Evolutionary conservation across 352 stramenopile genomes (phyloP).

Genomic region (Globisporangium irregulare): DNA sequence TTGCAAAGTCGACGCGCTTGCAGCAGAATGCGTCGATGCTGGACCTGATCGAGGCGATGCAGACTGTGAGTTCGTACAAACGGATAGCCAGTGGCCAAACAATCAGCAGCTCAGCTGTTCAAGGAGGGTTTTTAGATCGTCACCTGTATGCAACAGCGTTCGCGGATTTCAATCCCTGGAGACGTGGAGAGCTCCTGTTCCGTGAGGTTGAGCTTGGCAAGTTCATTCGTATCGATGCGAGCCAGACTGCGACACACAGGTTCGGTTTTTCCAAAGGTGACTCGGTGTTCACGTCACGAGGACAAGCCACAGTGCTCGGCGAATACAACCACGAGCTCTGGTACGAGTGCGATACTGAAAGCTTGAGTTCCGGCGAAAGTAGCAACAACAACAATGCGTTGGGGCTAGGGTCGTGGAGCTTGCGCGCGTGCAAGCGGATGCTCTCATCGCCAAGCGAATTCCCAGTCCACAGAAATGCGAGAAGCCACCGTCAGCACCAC

Average conservation of each 20-base stretch:
- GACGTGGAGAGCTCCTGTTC: conserved; percentile 21
- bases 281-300: conserved; percentile 54
- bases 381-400: background rate
- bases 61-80: conserved; percentile 26
- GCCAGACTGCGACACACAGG: conserved; percentile 18
- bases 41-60: conserved; percentile 30
- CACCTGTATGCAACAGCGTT: conserved; percentile 29
- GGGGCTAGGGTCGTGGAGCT: conserved; percentile 42
- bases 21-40: conserved; percentile 39
- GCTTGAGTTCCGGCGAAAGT: background rate
- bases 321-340: conserved; percentile 63
- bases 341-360: conserved; percentile 43
- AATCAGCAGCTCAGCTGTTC: background rate
- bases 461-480: conserved; percentile 31
- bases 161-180: conserved; percentile 30
- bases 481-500: background rate
- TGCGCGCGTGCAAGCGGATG: conserved; percentile 47
- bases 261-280: conserved; percentile 53
- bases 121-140: background rate
- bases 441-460: conserved; percentile 37
- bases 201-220: conserved; percentile 32
- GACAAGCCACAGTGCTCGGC: conserved; percentile 57
- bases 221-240: conserved; percentile 36
- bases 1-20: conserved; percentile 4
- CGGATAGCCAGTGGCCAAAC: background rate